Evolutionary conservation across 164 flowering plant genomes (phyloP), one percentile per base, ranked within the genome.

Genomic region (Cinnamomum chago): DNA sequence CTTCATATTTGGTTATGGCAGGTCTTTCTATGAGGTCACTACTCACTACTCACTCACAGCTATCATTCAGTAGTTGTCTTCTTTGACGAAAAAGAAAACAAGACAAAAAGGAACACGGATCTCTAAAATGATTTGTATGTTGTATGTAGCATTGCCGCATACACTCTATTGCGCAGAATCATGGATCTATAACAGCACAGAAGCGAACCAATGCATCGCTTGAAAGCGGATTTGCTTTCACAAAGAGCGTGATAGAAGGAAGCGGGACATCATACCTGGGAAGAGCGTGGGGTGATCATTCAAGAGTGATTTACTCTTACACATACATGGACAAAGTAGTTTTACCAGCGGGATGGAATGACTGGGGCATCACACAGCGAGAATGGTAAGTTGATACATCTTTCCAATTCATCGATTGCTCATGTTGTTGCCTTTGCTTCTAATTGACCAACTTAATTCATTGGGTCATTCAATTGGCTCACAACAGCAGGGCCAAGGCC

Each of bases 251-350:
- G 23, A 76, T 93, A 2, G 86, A 87, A 1, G 97, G 95, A 10
- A 86, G 79, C 40, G 95, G 98, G 12, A 68, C 50, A 4, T 66
- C 88, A 23, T 90, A 85, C 76, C 78, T 93, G 4, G 95, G 97
- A n/a, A 82, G 95, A 71, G 93, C 98, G 6, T 88, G 91, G 98
- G 97, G 92, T 6, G 90, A 86, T 50, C 85, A 81, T 28, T 90
- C 95, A 0, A 85, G 92, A 62, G 95, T 90, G 50, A 83, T 92
- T 9, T 93, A 84, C 76, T 86, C 95, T 9, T 88, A 83, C 88
- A 87, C 94, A 1, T 88, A 58, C 85, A 79, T 93, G 87, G 92
- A 89, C 79, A 80, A 77, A 24, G 51, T 86, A 67, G 87, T 93
- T 62, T 62, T 81, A 22, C 90, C 93, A 1, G 84, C 84, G 76